phyloP scores from a whole-genome alignment of 108 stramenopile species.

The Cylindrotheca fusiformis region DNA sequence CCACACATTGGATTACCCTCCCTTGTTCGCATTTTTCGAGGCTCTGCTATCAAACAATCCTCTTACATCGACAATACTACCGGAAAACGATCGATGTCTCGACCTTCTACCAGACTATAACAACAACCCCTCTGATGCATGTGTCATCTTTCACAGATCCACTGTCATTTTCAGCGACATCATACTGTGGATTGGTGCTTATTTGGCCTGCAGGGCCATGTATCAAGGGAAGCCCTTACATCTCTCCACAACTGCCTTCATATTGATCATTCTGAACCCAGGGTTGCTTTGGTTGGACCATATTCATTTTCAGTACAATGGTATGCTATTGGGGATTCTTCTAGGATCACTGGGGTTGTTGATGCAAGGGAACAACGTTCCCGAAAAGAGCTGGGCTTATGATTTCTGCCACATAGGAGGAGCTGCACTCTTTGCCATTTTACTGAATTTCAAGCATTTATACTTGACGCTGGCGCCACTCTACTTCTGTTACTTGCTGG shows the following conservation, averaged over 20 bases:
- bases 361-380: conserved; percentile 34
- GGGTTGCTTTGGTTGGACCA: conserved; percentile 92
- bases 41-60: conserved; percentile 60
- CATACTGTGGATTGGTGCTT: conserved; percentile 61
- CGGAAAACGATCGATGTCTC: conserved; percentile 55
- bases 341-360: conserved; percentile 70
- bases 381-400: conserved; percentile 2
- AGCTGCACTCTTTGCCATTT: conserved; percentile 65
- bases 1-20: conserved; percentile 97
- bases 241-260: conserved; percentile 32
- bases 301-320: conserved; percentile 97
- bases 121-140: conserved; percentile 39
- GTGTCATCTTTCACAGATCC: conserved; percentile 71
- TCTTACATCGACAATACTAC: conserved; percentile 27
- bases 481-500: conserved; percentile 80
- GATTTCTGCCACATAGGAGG: conserved; percentile 43
- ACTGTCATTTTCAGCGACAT: conserved; percentile 83
- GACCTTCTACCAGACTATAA: conserved; percentile 50
- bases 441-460: conserved; percentile 92
- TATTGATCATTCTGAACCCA: conserved; percentile 64
- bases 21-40: conserved; percentile 92
- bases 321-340: conserved; percentile 86
- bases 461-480: conserved; percentile 87
- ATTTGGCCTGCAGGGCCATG: conserved; percentile 31
- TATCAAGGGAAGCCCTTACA: conserved; percentile 14